Base-by-base conservation (phyloP, 208 protist genomes). In the Porcisia hertigi region DNA sequence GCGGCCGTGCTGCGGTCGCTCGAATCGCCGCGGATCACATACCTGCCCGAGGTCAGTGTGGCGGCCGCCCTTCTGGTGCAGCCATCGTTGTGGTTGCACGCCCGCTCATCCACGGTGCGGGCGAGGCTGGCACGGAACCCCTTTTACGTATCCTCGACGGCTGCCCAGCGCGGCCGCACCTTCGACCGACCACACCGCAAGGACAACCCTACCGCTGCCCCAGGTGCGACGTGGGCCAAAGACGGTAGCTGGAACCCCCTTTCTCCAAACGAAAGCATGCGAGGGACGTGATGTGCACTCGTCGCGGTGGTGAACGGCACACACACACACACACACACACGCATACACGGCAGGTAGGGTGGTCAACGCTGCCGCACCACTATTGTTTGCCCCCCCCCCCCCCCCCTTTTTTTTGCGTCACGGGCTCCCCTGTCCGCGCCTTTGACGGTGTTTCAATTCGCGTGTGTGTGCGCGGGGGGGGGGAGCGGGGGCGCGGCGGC, bases 121-220 rank as follows among this genome's bases (percentile, higher is more conserved):
- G 49, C 58, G 72, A 64, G 47, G 25, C 76, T 85, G 1, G 54
- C 62, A 23, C 25, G 23, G 2, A 72, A 77, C 49, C 49, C 54
- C 3, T 77, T 83, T 25, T 79, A 58, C 49, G 76, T 16, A 36
- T 39, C 67, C 14, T 11, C 62, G 49, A 88, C 72, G 73, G n/a
- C 74, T 30, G 73, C 64, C 6, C 78, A 69, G 76, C 71, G 76
- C 53, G 80, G 84, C 16, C 84, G 90, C 9, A 84, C 71, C 16
- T 97, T 94, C 71, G 39, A 71, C 53, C 85, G 89, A 23, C 93
- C 92, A n/a, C 90, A 93, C 66, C 43, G 69, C n/a, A 88, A 90
- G 47, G 85, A 87, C 45, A 86, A 94, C 59, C 92, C 90, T 11
- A 88, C 88, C 6, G 89, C 88, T 1, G 82, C 88, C 25, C 92